Percentiles rank a stretch among this genome's conserved stretches.
Evolutionary conservation across 148 eudicot species (phyloP).

Genomic region (Heliosperma pusillum): DNA sequence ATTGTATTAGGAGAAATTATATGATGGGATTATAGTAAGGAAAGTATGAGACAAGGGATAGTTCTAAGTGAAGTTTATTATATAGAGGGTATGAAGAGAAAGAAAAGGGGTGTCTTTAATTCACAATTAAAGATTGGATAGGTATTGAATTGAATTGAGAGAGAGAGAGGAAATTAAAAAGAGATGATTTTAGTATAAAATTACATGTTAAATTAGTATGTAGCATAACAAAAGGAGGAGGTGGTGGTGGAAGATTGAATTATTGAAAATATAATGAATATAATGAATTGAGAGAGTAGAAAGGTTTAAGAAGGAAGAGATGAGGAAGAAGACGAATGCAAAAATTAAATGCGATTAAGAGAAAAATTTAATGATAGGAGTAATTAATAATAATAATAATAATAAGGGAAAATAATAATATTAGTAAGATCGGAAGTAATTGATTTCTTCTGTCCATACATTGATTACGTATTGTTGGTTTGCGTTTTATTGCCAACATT

Average conservation of each 20-base stretch:
- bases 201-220: background rate
- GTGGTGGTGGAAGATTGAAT: background rate
- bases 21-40: background rate
- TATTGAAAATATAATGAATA: background rate
- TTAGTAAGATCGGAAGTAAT: slow-evolving; percentile 17
- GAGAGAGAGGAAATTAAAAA: background rate
- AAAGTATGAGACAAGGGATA: slow-evolving; percentile 14
- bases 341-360: slow-evolving; percentile 16
- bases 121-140: slow-evolving; percentile 40
- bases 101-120: slow-evolving; percentile 28
- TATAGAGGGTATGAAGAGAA: slow-evolving; percentile 26
- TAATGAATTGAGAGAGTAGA: background rate
- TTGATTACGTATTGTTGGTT: slow-evolving; percentile 20
- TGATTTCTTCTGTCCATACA: slow-evolving; percentile 24
- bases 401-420: too few species aligned
- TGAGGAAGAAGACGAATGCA: slow-evolving; percentile 5
- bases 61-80: slow-evolving; percentile 43
- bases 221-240: background rate
- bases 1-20: background rate
- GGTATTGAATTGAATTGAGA: slow-evolving; percentile 30
- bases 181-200: slow-evolving; percentile 6
- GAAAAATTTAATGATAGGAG: background rate
- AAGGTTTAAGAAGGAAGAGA: background rate
- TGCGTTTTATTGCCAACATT: slow-evolving; percentile 9
- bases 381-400: too few species aligned